Evolutionary conservation across 345 rosid species (phyloP), one percentile per base, ranked within the genome.

Genomic region (Acer negundo): DNA sequence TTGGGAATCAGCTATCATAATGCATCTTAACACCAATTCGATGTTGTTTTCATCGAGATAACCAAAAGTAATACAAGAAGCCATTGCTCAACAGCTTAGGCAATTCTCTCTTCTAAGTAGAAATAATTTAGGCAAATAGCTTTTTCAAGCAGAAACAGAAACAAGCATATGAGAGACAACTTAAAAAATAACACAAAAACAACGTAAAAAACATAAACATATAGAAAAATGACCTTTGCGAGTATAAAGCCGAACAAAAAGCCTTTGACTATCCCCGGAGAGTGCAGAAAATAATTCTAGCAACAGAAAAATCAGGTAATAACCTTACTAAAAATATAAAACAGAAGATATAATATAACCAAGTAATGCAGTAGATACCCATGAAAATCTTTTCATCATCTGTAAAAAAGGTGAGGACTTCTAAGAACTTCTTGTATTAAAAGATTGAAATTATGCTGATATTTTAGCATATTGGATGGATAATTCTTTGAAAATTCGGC

Each of bases 201-300:
- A 71, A 11, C 49, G 9, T 19, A 44, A 10, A 65, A 51, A 53
- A 75, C 31, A 64, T 46, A 47, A 44, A 51, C 51, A 22, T 76
- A 35, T 64, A 42, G 76, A 11, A 15, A 42, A 75, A 63, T n/a
- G 69, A 95, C 98, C 98, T 93, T 91, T 95, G 55, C 98, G 87
- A 38, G 86, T 80, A 83, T 92, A 92, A 79, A 95, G 96, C 81
- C 97, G 92, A 70, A 95, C 80, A 77, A 95, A 95, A 77, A 95
- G 91, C 86, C 96, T 88, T 78, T 92, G 98, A 83, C 97, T 84
- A 81, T 85, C 96, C 75, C 84, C 87, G 55, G 94, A 83, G 53
- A 93, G 90, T 31, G 87, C 71, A 44, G 78, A 68, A 78, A 92
- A 92, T 73, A 93, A 91, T 77, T 90, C 99, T 95, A 94, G 69